Conservation (phyloP, 495 filamentous ascomycete species). For the Aspergillus heteromorphus region DNA sequence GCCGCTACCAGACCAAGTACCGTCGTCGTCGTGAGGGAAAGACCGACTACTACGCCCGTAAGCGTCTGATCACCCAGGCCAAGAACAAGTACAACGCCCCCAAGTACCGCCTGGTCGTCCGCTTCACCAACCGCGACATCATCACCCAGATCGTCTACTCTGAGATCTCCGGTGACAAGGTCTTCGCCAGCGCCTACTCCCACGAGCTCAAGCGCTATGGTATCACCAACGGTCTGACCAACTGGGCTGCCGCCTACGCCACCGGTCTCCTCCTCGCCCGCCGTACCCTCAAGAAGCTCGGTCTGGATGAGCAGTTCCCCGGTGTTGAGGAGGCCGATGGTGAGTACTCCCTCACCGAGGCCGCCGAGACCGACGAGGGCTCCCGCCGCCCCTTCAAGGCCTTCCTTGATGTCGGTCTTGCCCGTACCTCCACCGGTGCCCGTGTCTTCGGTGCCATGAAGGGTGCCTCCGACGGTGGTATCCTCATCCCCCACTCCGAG, state of each 20-base stretch:
- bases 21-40: conserved; percentile 92
- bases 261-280: conserved; percentile 95
- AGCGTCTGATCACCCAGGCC: conserved; percentile 98
- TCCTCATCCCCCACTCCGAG: conserved; percentile 96
- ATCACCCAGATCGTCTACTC: conserved; percentile 95
- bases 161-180: conserved; percentile 96
- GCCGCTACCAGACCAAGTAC: conserved; percentile 99
- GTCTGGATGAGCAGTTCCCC: conserved; percentile 79
- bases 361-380: conserved; percentile 76
- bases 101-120: conserved; percentile 99
- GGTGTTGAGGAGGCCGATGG: conserved; percentile 94
- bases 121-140: conserved; percentile 99
- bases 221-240: conserved; percentile 96
- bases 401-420: conserved; percentile 94
- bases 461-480: conserved; percentile 96
- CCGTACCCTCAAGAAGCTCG: conserved; percentile 93
- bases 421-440: conserved; percentile 94
- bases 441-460: conserved; percentile 99
- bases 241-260: conserved; percentile 97
- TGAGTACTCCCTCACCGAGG: conserved; percentile 91
- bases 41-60: conserved; percentile 99
- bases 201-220: conserved; percentile 98
- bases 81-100: conserved; percentile 99
- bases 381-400: conserved; percentile 96
- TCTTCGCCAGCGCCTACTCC: conserved; percentile 86